These are phyloP conservation scores for Nemania serpens DNA, from an alignment of 2,329 filamentous ascomycete species.

Conservation along the genomic window DNA sequence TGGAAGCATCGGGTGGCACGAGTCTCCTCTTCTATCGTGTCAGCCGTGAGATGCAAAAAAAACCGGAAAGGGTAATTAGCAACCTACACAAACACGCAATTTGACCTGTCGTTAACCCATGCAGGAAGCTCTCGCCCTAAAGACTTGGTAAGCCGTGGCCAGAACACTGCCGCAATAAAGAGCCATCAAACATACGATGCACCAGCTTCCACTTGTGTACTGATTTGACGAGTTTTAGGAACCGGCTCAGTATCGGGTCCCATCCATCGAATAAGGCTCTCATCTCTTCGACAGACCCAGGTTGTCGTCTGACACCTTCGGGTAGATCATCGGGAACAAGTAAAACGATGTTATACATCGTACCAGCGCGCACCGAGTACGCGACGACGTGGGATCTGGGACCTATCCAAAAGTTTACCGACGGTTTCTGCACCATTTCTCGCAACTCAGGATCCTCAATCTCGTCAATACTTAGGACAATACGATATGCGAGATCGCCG, in stretches of 20 bases:
- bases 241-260: constrained; percentile 61
- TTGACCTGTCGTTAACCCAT: constrained; percentile 57
- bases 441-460: constrained; percentile 56
- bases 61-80: constrained; percentile 25
- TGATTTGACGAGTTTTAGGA: constrained; percentile 55
- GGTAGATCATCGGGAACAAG: constrained; percentile 68
- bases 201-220: constrained; percentile 75
- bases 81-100: constrained; percentile 54
- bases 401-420: constrained; percentile 67
- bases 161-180: background rate
- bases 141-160: background rate
- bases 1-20: constrained; percentile 68
- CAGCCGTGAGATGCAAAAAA: constrained; percentile 33
- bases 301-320: constrained; percentile 53
- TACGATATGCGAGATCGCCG: constrained; percentile 68
- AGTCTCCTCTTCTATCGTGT: constrained; percentile 52
- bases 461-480: constrained; percentile 59
- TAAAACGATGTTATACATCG: constrained; percentile 69
- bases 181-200: constrained; percentile 45
- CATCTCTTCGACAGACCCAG: constrained; percentile 65
- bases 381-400: constrained; percentile 64
- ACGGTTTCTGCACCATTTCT: constrained; percentile 56
- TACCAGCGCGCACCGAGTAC: constrained; percentile 63
- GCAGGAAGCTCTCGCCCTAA: constrained; percentile 49
- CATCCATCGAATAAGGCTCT: constrained; percentile 61